Base-by-base conservation (phyloP, 2,329 filamentous ascomycete species). In the Eutypella sp. region DNA sequence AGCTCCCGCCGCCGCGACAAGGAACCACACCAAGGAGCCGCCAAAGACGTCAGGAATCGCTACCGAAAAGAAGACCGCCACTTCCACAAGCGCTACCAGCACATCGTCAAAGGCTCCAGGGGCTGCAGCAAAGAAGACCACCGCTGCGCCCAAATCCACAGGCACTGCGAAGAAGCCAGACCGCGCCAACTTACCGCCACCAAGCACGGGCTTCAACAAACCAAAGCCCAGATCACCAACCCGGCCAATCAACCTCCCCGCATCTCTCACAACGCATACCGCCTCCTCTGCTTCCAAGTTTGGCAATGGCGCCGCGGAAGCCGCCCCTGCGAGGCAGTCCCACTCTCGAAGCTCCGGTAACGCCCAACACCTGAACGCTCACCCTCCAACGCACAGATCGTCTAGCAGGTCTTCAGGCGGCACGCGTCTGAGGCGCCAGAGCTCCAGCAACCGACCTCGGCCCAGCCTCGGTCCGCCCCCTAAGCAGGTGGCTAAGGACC, bases 181-280 rank as follows among this genome's bases (percentile, higher is more conserved):
- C 9, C 58, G 71, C 3, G 55, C 72, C 27, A 71, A 73, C 40
- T 53, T 63, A 2, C 67, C 68, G 18, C 58, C 70, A 22, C 59
- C 60, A n/a, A 64, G 67, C 23, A 61, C 68, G 6, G 69, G 66
- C 2, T 76, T 76, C 49, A 67, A 72, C 23, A 84, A 82, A 58
- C 78, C 80, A 8, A 84, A 81, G 60, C 67, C 75, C 34, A 83
- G 81, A 63, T 88, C 85, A 10, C 83, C 83, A 2, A 89, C 86
- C 2, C 79, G 81, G 45, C 84, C 85, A 9, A 71, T 82, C 42
- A 79, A 78, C 46, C 70, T 89, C 1, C 82, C 85, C 8, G 71
- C 84, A 9, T 82, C 84, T 47, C 70, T 89, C 24, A 85, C 75
- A 20, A 82, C 84, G 5, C 85, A 83, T 25, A 90, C 86, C 3